These are phyloP conservation scores for Oemleria cerasiformis DNA, from an alignment of 306 rosid genomes.

Conservation along the genomic window DNA sequence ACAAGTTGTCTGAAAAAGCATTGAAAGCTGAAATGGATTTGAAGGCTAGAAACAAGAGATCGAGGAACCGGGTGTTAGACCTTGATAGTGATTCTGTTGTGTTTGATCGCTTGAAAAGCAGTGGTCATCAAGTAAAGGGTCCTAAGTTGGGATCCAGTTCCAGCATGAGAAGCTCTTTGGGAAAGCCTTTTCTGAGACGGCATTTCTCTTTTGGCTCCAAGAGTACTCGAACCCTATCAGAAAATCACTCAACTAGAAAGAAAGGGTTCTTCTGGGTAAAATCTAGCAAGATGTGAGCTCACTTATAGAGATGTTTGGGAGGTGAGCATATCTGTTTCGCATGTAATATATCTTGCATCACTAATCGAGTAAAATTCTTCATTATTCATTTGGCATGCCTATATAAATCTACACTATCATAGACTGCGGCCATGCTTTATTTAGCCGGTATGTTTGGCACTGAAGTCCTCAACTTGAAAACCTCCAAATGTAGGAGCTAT, in stretches of 20 bases:
- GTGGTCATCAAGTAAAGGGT: slow-evolving; percentile 43
- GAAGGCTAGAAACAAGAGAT: slow-evolving; percentile 59
- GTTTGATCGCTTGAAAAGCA: slow-evolving; percentile 46
- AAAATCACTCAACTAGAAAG: slow-evolving; percentile 54
- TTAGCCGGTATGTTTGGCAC: slow-evolving; percentile 3
- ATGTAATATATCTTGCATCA: slow-evolving; percentile 18
- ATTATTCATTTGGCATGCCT: slow-evolving; percentile 16
- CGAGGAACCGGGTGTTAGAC: slow-evolving; percentile 57
- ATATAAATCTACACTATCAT: not conserved
- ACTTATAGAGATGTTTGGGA: slow-evolving; percentile 28
- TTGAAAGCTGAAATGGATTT: slow-evolving; percentile 71
- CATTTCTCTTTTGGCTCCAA: slow-evolving; percentile 87
- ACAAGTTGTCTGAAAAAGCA: slow-evolving; percentile 61
- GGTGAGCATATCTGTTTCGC: slow-evolving; percentile 41
- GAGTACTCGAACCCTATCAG: slow-evolving; percentile 50
- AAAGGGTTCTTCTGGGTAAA: slow-evolving; percentile 95
- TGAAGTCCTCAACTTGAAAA: slow-evolving; percentile 3
- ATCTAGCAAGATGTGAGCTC: slow-evolving; percentile 58
- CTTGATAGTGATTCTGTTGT: slow-evolving; percentile 50
- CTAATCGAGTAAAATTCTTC: slow-evolving; percentile 16
- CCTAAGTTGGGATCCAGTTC: slow-evolving; percentile 60
- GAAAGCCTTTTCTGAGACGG: slow-evolving; percentile 70
- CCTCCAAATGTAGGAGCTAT: slow-evolving; percentile 1
- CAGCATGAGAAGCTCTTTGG: slow-evolving; percentile 54
- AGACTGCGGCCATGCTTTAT: not conserved